Percentiles rank a stretch among this genome's conserved stretches.
These are phyloP conservation scores for Auriculariales sp. DNA, from an alignment of 768 basidiomycete species.

Conservation along the genomic window DNA sequence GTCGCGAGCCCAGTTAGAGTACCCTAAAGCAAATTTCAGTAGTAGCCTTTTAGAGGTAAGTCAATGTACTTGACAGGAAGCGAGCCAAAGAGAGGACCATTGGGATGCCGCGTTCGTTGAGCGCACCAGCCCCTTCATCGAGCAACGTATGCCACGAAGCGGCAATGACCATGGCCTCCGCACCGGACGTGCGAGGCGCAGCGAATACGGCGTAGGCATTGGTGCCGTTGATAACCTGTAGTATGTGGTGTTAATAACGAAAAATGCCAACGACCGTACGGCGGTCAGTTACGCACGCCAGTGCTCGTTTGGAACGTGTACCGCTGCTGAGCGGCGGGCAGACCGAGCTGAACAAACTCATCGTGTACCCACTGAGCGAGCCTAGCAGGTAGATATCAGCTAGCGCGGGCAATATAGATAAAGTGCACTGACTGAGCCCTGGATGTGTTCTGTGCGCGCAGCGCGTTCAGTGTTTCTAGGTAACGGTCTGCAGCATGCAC, in stretches of 20 bases:
- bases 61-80: conserved; percentile 57
- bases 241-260: background rate
- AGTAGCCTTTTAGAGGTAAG: no score
- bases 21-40: conserved; percentile 28
- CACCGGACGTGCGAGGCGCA: conserved; percentile 83
- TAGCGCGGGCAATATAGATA: background rate
- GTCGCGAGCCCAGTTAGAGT: conserved; percentile 92
- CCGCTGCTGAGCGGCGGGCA: conserved; percentile 51
- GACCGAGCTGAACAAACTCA: conserved; percentile 63
- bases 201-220: conserved; percentile 75
- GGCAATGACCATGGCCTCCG: conserved; percentile 81
- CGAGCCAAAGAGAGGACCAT: conserved; percentile 73
- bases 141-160: conserved; percentile 76
- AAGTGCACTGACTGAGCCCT: conserved; percentile 48
- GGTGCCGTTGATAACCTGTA: conserved; percentile 42
- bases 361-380: conserved; percentile 44
- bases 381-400: conserved; percentile 28
- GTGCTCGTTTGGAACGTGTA: conserved; percentile 43
- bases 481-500: conserved; percentile 80
- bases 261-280: background rate
- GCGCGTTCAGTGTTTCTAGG: conserved; percentile 48
- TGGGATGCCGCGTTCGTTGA: conserved; percentile 78
- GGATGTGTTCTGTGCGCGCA: conserved; percentile 49
- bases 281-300: conserved; percentile 26
- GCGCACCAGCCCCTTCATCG: conserved; percentile 37